Conservation (phyloP, 176 grass and related monocot species). For the Zoysia japonica region DNA sequence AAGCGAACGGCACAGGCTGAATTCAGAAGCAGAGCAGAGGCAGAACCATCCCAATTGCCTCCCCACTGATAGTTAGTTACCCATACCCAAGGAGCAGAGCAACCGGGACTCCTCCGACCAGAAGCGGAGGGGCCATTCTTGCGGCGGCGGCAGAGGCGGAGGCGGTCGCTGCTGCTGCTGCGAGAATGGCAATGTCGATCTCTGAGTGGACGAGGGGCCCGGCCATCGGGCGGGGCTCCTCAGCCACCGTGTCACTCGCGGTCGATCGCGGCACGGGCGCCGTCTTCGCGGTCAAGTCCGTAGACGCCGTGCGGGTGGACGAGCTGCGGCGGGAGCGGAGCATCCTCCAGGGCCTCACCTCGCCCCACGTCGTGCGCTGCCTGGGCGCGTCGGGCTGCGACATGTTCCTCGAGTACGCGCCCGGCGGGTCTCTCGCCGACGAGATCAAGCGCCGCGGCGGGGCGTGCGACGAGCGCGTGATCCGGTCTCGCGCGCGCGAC, state of each 20-base stretch:
- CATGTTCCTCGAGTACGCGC: constrained; percentile 58
- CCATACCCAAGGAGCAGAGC: background rate
- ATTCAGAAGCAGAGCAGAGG: background rate
- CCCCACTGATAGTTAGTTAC: background rate
- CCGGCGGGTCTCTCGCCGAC: constrained; percentile 52
- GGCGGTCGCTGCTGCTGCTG: background rate
- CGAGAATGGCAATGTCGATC: constrained; percentile 23
- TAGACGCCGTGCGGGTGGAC: background rate
- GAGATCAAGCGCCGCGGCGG: constrained; percentile 43
- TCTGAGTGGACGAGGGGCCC: constrained; percentile 46
- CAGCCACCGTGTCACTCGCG: constrained; percentile 44
- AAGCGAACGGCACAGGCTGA: background rate
- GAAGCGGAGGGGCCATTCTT: constrained; percentile 12
- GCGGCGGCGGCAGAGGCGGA: background rate
- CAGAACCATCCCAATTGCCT: constrained; percentile 28
- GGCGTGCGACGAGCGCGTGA: constrained; percentile 12
- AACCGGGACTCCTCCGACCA: too few species aligned
- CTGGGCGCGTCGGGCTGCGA: constrained; percentile 19
- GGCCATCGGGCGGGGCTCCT: constrained; percentile 50
- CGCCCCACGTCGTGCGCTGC: constrained; percentile 38
- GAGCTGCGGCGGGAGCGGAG: constrained; percentile 39
- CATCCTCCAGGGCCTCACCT: constrained; percentile 19
- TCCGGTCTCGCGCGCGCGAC: constrained; percentile 34
- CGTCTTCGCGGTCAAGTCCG: constrained; percentile 52
- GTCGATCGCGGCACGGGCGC: constrained; percentile 2